Evolutionary conservation across 352 stramenopile genomes (phyloP), one percentile per base, ranked within the genome.

Genomic region (Pythium chondricola): DNA sequence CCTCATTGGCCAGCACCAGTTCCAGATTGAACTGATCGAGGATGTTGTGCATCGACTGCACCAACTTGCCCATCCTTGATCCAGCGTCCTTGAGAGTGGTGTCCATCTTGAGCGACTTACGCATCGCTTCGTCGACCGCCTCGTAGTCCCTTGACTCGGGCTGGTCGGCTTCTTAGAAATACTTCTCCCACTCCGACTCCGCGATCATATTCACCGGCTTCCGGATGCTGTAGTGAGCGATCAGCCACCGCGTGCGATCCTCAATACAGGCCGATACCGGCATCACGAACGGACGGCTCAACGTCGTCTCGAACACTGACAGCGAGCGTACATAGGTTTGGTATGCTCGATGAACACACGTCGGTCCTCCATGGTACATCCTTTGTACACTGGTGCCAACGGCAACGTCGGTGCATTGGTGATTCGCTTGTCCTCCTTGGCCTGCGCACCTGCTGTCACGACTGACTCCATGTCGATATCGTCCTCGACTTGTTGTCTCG

Each of bases 61-160:
- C 21, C 2, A 51, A 29, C 20, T 33, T 8, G 43, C 13, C 20
- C 18, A 51, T 25, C 2, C 31, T 17, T 11, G 43, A 51, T 21
- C 24, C 22, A 11, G 18, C 43, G 24, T 51, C 30, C 10, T 10
- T 14, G 21, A 52, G 14, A 24, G n/a, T 24, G 2, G 29, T 27
- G 26, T 55, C 38, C 47, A 55, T 47, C 9, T 36, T 36, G 3
- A 47, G 29, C 8, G 29, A 13, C 37, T 47, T 47, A 3, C 25
- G 31, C 47, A 55, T 47, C 14, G 36, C 47, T 4, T 24, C 17
- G 38, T 55, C 47, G 7, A 55, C 27, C 3, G 18, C 29, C 1
- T 40, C n/a, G 20, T 33, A 55, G 29, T 55, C 47, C 8, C 25
- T 10, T 2, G 24, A 9, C 1, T 43, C 45, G 2, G 21, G 5